Base-by-base conservation (phyloP, 2,329 filamentous ascomycete genomes). In the Dactylella cylindrospora region DNA sequence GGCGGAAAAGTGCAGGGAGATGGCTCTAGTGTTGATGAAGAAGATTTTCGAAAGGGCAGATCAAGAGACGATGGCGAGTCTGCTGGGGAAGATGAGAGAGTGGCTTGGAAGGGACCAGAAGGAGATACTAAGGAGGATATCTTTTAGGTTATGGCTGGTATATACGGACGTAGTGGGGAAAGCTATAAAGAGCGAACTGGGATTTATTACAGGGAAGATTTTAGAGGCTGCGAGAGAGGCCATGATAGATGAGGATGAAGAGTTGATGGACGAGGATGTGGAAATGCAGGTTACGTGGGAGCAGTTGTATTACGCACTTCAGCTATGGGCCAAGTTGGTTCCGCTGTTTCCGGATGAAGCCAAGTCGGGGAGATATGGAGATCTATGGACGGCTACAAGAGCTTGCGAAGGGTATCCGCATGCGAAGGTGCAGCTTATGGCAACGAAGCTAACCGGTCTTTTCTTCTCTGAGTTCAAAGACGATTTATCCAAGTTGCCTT, bases 101-200 rank as follows among this genome's bases (percentile, higher is more conserved):
- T 96, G 90, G 89, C 71, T 93, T 13, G 82, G 82, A 52, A 84
- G 90, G 68, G 81, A 83, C 5, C 83, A 85, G 7, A 90, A 94
- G 66, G 70, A 80, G 12, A 77, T 84, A 0, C 80, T 95, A 20
- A 78, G 84, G 43, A 82, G 83, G 59, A 80, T 91, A 17, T 87
- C 85, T 1, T 77, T 96, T 47, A 86, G 93, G 70, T 82, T 86
- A 23, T 95, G 90, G 75, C 80, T 83, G 1, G 82, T 93, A 44
- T 95, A 91, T 72, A 86, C 95, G 55, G 86, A 93, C 10, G 47
- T 33, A 2, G 23, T 22, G 17, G 47, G 55, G 2, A 46, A 53
- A 15, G 31, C 19, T 12, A 39, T 53, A 10, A 61, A 25, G 36
- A 26, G 13, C n/a, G 55, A 61, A 7, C 32, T 61, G 13, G 41